Evolutionary conservation across 176 grass and related monocot genomes (phyloP).

Genomic region (Oryza punctata): DNA sequence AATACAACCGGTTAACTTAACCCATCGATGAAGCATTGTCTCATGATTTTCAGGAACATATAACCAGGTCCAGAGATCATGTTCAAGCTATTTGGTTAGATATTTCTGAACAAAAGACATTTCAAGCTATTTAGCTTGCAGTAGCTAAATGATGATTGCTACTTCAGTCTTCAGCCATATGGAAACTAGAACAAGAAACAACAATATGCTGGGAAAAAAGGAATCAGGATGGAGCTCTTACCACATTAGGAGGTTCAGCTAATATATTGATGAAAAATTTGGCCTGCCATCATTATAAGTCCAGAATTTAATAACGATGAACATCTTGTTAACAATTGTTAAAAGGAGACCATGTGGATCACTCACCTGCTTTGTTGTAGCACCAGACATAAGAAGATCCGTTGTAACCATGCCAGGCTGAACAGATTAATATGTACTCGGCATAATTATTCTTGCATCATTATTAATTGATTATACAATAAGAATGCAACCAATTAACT

Average conservation of each 20-base stretch:
- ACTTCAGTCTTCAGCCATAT: neutral
- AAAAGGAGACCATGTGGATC: conserved; percentile 15
- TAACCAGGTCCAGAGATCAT: neutral
- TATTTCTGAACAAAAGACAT: neutral
- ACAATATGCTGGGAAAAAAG: neutral
- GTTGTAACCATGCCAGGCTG: conserved; percentile 99
- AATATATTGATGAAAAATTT: conserved; percentile 99
- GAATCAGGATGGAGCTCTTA: conserved; percentile 46
- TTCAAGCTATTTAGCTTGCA: conserved; percentile 7
- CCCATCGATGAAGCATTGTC: neutral
- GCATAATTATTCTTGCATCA: conserved; percentile 2
- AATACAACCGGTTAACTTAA: conserved; percentile 3
- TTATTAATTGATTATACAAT: conserved; percentile 22
- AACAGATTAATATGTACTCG: conserved; percentile 38
- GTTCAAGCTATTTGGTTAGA: conserved; percentile 14
- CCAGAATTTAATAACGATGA: conserved; percentile 30
- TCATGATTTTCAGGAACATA: neutral
- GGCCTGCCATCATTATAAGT: conserved; percentile 55
- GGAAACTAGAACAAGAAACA: conserved; percentile 3
- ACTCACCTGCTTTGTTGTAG: conserved; percentile 94
- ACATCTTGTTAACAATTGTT: conserved; percentile 19
- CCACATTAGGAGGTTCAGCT: conserved; percentile 97
- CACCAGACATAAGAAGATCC: conserved; percentile 98
- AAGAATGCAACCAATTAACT: neutral
- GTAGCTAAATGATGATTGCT: neutral